phyloP scores from a whole-genome alignment of 2,329 filamentous ascomycete species.

The Cladophialophora bantiana region DNA sequence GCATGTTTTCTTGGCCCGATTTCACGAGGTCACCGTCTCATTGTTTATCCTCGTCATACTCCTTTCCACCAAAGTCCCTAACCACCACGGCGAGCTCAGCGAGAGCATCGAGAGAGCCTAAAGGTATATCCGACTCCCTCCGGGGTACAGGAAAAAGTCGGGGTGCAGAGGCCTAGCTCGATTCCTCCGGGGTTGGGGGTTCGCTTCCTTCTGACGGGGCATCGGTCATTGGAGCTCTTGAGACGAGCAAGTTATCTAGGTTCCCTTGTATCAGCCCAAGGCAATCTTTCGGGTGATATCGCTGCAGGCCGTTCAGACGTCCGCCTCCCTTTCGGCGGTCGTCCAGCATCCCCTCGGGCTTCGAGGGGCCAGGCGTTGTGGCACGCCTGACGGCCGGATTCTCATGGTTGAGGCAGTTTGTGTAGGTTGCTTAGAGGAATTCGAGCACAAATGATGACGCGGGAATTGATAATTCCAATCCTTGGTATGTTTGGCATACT shows the following conservation, averaged over 20 bases:
- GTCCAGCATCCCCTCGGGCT: background rate
- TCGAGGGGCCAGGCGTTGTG: background rate
- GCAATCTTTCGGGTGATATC: background rate
- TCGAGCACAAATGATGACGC: background rate
- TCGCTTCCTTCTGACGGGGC: background rate
- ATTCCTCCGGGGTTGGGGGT: background rate
- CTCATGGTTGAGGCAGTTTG: background rate
- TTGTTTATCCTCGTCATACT: background rate
- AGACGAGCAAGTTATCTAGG: background rate
- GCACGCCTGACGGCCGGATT: background rate
- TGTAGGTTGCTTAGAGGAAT: background rate
- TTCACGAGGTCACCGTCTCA: background rate
- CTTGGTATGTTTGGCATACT: background rate
- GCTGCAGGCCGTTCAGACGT: background rate
- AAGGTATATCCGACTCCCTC: constrained; percentile 13
- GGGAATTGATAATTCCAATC: background rate
- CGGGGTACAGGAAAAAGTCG: constrained; percentile 16
- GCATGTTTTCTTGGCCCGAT: background rate
- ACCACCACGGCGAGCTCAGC: background rate
- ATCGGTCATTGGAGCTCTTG: background rate
- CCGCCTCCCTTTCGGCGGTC: background rate
- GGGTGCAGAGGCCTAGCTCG: constrained; percentile 5
- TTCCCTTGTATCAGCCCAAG: background rate
- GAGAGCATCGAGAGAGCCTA: constrained; percentile 6
- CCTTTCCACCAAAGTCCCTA: background rate